Base-by-base conservation (phyloP, 2,329 filamentous ascomycete genomes). In the Ophiostoma quercus region DNA sequence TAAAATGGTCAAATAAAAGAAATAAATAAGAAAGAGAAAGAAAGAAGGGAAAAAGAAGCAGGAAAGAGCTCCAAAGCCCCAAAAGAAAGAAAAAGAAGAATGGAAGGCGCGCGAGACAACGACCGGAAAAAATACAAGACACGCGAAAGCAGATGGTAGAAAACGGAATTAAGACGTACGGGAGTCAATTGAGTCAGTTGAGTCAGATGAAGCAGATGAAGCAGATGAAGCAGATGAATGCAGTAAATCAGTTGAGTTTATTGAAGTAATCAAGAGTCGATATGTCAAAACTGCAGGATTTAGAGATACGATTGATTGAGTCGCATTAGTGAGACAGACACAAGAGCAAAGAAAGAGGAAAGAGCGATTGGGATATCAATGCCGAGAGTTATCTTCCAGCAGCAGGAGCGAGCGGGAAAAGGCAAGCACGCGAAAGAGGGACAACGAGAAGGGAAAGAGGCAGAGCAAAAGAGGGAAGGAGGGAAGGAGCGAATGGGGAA, bases 1-100 rank as follows among this genome's bases (percentile, higher is more conserved):
- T 37, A 51, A 66, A 72, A 62, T 62, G 75, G 75, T 74, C 74
- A 73, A 25, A 14, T 57, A 43, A 66, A 47, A 57, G 16, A 57
- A 51, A n/a, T 2, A 39, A n/a, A 37, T n/a, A 65, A 65, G 19
- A 65, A 19, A n/a, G 37, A 37, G 14, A 39, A 65, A n/a, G 34
- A 62, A 62, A 34, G 12, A 62, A 25, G 34, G 39, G 39, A 8
- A 41, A 65, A 65, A 39, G n/a, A 47, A 66, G 25, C 25, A 29
- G 25, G 25, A 29, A 29, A 29, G 25, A 29, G 25, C 25, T 29
- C 25, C 25, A 29, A 29, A 29, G 34, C 34, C 34, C 34, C 34
- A 34, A 39, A 68, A 41, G 68, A 54, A 51, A 68, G n/a, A 66
- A 41, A 51, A 47, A 54, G 51, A 16, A 66, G 43, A 68, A 47